Evolutionary conservation across 305 asterid species (phyloP), one percentile per base, ranked within the genome.

Genomic region (Rubia peregrina): DNA sequence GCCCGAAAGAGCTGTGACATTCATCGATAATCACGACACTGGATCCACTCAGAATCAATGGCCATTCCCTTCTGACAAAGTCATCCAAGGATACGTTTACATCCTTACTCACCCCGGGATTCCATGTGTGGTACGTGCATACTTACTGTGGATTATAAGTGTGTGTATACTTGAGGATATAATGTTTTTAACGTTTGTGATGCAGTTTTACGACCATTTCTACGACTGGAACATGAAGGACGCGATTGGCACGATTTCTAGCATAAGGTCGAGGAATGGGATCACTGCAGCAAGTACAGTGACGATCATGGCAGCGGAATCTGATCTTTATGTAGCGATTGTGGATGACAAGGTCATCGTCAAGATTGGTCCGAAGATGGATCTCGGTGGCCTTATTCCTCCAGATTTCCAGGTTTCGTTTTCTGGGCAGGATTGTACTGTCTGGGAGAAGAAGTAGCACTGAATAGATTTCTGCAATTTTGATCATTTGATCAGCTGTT

Each of bases 41-140:
- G 93, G 91, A 33, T 88, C 96, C 2, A 86, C 95, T 7, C 93
- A 90, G 84, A 71, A 70, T 0, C 0, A 69, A 9, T 92, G 96
- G 96, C 96, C 96, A 12, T 90, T 92, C 67, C 98, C 97, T 3
- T 74, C 80, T 0, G 96, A 92, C 56, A 90, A 90, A 75, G 90
- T 92, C 65, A 74, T 79, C 66, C 85, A 65, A 17, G 98, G 98
- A 73, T 92, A 92, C 65, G 97, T 93, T 21, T 92, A 92, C 57
- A 92, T 92, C 33, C 94, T 92, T 13, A 87, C 98, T 5, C 98
- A 92, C 66, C 95, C 98, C 7, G 97, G 97, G 30, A 78, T 75
- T 57, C 97, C 97, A 19, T 81, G 86, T 0, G 76, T 90, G 85
- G 97, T 90, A 65, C 21, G 62, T 33, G 3, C 38, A 33, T 2